Conservation (phyloP, 495 filamentous ascomycete species). For the Penicillium cosmopolitanum region DNA sequence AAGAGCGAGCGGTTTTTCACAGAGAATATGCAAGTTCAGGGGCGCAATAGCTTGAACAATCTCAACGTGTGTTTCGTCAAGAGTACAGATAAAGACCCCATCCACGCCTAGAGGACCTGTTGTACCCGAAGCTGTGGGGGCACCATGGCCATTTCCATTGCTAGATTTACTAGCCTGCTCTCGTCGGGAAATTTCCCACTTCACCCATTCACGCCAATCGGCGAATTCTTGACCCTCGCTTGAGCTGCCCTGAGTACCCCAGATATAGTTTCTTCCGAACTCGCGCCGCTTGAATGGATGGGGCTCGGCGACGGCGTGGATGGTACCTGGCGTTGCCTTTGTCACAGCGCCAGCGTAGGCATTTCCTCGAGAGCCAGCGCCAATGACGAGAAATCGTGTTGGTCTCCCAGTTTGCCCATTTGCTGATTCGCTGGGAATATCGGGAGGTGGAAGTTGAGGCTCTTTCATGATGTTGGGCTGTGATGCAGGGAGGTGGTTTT, state of each 20-base stretch:
- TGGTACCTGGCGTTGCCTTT: conserved; percentile 60
- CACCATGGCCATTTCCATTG: neutral
- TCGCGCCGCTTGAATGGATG: conserved; percentile 71
- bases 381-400: conserved; percentile 73
- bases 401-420: conserved; percentile 12
- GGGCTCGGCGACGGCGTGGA: conserved; percentile 83
- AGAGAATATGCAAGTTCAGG: conserved; percentile 80
- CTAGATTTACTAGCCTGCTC: conserved; percentile 4
- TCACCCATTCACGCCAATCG: conserved; percentile 74
- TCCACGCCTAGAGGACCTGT: conserved; percentile 54
- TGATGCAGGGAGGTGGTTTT: neutral
- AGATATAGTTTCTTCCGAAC: conserved; percentile 71
- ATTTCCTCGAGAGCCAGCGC: conserved; percentile 81
- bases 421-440: conserved; percentile 2
- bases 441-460: conserved; percentile 17
- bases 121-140: neutral
- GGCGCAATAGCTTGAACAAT: conserved; percentile 71
- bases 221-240: conserved; percentile 64
- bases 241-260: conserved; percentile 50
- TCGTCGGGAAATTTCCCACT: conserved; percentile 64
- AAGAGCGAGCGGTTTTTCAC: conserved; percentile 91
- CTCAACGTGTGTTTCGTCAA: conserved; percentile 84
- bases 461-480: conserved; percentile 33
- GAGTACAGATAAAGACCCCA: conserved; percentile 83
- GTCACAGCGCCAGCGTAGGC: conserved; percentile 72